These are phyloP conservation scores for Pythium volutum DNA, from an alignment of 352 stramenopile genomes.

Conservation along the genomic window DNA sequence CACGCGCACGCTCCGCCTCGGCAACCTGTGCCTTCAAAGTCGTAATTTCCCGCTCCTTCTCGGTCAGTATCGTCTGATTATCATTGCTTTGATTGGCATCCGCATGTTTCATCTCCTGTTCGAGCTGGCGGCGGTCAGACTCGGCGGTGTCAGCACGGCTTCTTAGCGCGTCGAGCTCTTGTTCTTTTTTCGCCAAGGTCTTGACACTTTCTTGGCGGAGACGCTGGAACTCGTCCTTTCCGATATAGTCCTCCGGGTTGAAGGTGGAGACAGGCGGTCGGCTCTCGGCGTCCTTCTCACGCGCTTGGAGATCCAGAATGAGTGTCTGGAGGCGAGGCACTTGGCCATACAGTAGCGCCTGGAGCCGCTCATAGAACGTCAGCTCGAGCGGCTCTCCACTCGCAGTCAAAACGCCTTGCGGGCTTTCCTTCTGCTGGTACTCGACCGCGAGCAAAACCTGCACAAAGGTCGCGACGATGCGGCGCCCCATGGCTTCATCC, in stretches of 20 bases:
- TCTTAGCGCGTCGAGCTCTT: neutral
- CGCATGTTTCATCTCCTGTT: neutral
- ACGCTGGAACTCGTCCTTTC: slow-evolving; percentile 45
- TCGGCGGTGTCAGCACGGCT: neutral
- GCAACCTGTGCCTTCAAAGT: neutral
- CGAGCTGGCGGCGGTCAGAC: neutral
- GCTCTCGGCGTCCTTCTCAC: slow-evolving; percentile 20
- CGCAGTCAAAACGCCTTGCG: neutral
- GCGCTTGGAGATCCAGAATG: slow-evolving; percentile 26
- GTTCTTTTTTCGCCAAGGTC: slow-evolving; percentile 20
- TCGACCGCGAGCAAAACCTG: slow-evolving; percentile 46
- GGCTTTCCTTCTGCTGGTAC: slow-evolving; percentile 24
- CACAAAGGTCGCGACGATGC: slow-evolving; percentile 56
- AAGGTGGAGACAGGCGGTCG: slow-evolving; percentile 36
- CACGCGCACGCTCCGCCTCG: neutral
- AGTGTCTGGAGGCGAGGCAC: slow-evolving; percentile 29
- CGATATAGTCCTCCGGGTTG: slow-evolving; percentile 69
- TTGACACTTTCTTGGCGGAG: slow-evolving; percentile 48
- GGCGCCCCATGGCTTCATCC: slow-evolving; percentile 58
- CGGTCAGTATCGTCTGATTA: slow-evolving; percentile 33
- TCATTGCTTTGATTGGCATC: slow-evolving; percentile 9
- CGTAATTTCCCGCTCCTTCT: neutral
- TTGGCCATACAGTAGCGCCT: slow-evolving; percentile 24
- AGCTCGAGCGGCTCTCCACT: slow-evolving; percentile 33
- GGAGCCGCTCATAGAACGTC: slow-evolving; percentile 53